These are phyloP conservation scores for Flaveria sonorensis DNA, from an alignment of 129 eudicot genomes.

Conservation along the genomic window DNA sequence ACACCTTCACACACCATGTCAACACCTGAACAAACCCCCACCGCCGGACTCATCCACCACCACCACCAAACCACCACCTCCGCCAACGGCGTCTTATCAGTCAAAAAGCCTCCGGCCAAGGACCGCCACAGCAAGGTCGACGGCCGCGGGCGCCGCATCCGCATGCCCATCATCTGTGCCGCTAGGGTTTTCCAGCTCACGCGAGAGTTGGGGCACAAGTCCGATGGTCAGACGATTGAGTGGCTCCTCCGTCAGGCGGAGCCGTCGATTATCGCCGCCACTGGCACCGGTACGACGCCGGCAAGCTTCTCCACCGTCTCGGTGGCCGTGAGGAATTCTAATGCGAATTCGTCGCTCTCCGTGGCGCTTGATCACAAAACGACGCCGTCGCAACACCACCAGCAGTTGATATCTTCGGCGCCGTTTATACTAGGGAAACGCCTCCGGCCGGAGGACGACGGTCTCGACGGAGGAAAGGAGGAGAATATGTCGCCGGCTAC, in stretches of 20 bases:
- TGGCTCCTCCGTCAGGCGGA: constrained; percentile 98
- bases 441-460: constrained; percentile 58
- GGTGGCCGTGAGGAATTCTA: constrained; percentile 47
- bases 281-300: constrained; percentile 97
- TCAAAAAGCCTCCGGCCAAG: constrained; percentile 81
- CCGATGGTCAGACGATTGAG: constrained; percentile 97
- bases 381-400: constrained; percentile 36
- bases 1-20: constrained; percentile 32
- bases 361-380: constrained; percentile 60
- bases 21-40: constrained; percentile 43
- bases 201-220: constrained; percentile 84
- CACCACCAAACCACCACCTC: constrained; percentile 31
- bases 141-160: constrained; percentile 91
- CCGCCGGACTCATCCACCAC: constrained; percentile 37
- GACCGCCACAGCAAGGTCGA: constrained; percentile 99
- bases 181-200: constrained; percentile 96
- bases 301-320: constrained; percentile 83
- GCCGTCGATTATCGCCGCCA: constrained; percentile 94
- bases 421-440: constrained; percentile 87
- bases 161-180: constrained; percentile 98
- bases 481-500: constrained; percentile 30
- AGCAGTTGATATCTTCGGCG: constrained; percentile 45
- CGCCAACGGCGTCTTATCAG: constrained; percentile 34
- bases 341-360: constrained; percentile 43
- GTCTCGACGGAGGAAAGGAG: constrained; percentile 43